Conservation (phyloP, 768 basidiomycete species). For the Boletus speciosus region DNA sequence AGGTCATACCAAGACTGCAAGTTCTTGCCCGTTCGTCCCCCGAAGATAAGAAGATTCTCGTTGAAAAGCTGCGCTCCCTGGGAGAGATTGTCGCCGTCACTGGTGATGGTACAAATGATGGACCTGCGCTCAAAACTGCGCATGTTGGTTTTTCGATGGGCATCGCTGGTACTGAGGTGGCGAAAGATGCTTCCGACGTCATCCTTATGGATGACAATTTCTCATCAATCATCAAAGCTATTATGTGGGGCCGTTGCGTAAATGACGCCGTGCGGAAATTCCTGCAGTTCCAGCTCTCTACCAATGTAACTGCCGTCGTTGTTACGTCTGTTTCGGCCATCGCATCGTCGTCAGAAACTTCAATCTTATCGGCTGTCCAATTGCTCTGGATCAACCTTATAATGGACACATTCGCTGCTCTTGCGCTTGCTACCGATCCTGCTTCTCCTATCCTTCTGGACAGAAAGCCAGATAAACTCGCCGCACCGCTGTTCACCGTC, state of each 20-base stretch:
- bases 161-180: constrained; percentile 94
- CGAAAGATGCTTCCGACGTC: constrained; percentile 98
- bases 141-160: constrained; percentile 98
- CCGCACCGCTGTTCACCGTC: constrained; percentile 82
- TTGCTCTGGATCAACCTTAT: constrained; percentile 98
- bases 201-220: constrained; percentile 99
- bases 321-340: constrained; percentile 92
- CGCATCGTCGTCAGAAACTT: constrained; percentile 67
- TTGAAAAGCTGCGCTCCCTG: constrained; percentile 79
- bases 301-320: constrained; percentile 93
- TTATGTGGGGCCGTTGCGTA: constrained; percentile 99
- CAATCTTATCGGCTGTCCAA: constrained; percentile 94
- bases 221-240: constrained; percentile 91
- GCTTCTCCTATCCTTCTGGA: constrained; percentile 77
- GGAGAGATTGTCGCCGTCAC: constrained; percentile 95
- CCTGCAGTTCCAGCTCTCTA: constrained; percentile 91
- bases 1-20: constrained; percentile 88
- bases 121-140: constrained; percentile 92
- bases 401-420: constrained; percentile 98
- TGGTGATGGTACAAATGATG: constrained; percentile 98
- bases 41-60: constrained; percentile 93
- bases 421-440: constrained; percentile 96
- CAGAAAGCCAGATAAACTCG: constrained; percentile 88
- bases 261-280: constrained; percentile 98
- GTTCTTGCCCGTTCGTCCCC: constrained; percentile 97